These are phyloP conservation scores for Phytomonas francai DNA, from an alignment of 208 protist species.

Conservation along the genomic window DNA sequence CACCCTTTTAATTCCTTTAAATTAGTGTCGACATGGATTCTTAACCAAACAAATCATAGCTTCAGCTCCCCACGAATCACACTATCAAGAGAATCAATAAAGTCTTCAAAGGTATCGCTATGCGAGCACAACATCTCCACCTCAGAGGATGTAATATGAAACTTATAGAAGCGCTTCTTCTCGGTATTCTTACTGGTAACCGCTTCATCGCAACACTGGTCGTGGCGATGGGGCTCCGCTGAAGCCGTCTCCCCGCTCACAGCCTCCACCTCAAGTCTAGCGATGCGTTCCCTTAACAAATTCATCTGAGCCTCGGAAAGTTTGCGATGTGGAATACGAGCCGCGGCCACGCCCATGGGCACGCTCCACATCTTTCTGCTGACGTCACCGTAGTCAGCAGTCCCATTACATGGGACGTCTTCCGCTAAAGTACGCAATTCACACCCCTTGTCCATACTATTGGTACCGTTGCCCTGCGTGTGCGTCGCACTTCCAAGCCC, in stretches of 20 bases:
- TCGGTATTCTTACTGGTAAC: not conserved
- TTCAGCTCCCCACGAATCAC: slow-evolving; percentile 20
- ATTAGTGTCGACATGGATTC: not conserved
- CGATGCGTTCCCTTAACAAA: slow-evolving; percentile 20
- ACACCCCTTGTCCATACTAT: not conserved
- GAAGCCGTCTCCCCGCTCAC: slow-evolving; percentile 1
- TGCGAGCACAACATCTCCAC: slow-evolving; percentile 70
- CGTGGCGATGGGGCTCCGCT: slow-evolving; percentile 8
- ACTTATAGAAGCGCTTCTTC: slow-evolving; percentile 14
- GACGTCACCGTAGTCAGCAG: slow-evolving; percentile 3
- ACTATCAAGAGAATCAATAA: slow-evolving; percentile 29
- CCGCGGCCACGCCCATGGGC: slow-evolving; percentile 16
- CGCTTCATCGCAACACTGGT: slow-evolving; percentile 1
- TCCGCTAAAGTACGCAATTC: not conserved
- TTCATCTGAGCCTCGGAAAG: slow-evolving; percentile 27
- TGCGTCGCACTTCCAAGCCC: not conserved
- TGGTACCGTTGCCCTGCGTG: not conserved
- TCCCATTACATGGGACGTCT: not conserved
- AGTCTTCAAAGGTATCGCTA: slow-evolving; percentile 50
- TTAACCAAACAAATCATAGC: slow-evolving; percentile 15
- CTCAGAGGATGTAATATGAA: slow-evolving; percentile 61
- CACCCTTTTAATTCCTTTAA: not conserved
- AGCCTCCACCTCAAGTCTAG: slow-evolving; percentile 28
- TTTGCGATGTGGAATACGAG: slow-evolving; percentile 26
- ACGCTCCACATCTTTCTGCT: slow-evolving; percentile 12